phyloP scores from a whole-genome alignment of 2,329 filamentous ascomycete species.

The Amylocarpus encephaloides region DNA sequence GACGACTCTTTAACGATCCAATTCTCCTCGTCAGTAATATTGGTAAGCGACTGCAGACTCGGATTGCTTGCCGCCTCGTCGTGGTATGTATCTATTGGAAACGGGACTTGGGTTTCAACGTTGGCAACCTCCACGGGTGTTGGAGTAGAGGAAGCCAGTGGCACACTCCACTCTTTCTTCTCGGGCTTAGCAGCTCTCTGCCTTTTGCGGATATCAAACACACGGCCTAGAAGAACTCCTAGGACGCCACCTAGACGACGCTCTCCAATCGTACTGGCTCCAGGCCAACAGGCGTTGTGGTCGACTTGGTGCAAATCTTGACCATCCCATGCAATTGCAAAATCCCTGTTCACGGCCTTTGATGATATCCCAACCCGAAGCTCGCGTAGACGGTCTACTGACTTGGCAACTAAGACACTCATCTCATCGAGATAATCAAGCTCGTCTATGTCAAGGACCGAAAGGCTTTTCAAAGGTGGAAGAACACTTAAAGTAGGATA shows the following conservation, averaged over 20 bases:
- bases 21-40: constrained; percentile 10
- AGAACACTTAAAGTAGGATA: constrained; percentile 75
- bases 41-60: constrained; percentile 11
- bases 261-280: constrained; percentile 51
- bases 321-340: constrained; percentile 58
- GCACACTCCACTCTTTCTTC: constrained; percentile 17
- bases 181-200: constrained; percentile 20
- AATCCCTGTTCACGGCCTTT: constrained; percentile 41
- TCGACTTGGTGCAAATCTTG: constrained; percentile 58
- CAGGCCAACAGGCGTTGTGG: constrained; percentile 49
- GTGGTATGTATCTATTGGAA: constrained; percentile 13
- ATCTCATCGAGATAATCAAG: constrained; percentile 79
- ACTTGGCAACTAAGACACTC: constrained; percentile 68
- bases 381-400: constrained; percentile 59
- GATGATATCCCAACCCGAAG: constrained; percentile 66
- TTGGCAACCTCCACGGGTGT: constrained; percentile 10
- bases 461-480: constrained; percentile 66
- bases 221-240: constrained; percentile 59
- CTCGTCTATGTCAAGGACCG: constrained; percentile 76
- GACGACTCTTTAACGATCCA: constrained; percentile 15
- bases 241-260: constrained; percentile 61
- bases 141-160: constrained; percentile 14
- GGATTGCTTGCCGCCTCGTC: constrained; percentile 9
- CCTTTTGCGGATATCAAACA: constrained; percentile 51
- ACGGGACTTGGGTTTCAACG: constrained; percentile 7